Conservation (phyloP, 1,284 basidiomycete species). For the Ganoderma boninense region DNA sequence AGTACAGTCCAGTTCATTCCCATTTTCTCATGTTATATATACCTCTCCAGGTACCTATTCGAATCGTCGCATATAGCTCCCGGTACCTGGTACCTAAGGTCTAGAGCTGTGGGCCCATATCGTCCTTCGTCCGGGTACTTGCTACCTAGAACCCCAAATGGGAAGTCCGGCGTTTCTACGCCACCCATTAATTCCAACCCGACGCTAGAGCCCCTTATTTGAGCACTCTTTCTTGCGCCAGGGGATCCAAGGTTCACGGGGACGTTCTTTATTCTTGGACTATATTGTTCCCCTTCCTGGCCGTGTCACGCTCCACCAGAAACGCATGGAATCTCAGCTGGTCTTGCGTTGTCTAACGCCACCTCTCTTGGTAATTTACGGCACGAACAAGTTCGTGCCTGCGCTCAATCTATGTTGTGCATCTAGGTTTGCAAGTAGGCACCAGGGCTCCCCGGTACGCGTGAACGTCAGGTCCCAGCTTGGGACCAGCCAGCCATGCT, state of each 20-base stretch:
- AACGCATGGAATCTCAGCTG: not conserved
- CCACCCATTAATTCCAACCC: not conserved
- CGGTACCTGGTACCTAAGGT: slow-evolving; percentile 1
- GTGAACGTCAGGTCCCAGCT: not conserved
- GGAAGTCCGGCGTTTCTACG: not conserved
- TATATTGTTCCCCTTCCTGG: not conserved
- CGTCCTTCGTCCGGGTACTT: not conserved
- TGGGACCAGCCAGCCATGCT: no score
- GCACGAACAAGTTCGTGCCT: no score
- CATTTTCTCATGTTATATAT: not conserved
- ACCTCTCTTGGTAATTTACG: not conserved
- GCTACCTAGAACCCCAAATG: not conserved
- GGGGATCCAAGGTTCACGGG: not conserved
- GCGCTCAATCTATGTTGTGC: no score
- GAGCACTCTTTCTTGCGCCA: not conserved
- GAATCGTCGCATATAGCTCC: not conserved
- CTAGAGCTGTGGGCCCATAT: not conserved
- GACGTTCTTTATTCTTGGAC: not conserved
- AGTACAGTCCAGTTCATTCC: not conserved
- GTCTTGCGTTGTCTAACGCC: no score
- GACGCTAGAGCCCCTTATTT: not conserved
- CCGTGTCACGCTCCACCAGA: not conserved
- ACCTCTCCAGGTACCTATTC: not conserved
- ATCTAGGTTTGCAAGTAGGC: not conserved
- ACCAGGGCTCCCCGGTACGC: not conserved